A percentile compares a stretch with the other conserved stretches of the same genome.
phyloP scores from a whole-genome alignment of 2,329 filamentous ascomycete species.

The Ceratocystis cacaofunesta region DNA sequence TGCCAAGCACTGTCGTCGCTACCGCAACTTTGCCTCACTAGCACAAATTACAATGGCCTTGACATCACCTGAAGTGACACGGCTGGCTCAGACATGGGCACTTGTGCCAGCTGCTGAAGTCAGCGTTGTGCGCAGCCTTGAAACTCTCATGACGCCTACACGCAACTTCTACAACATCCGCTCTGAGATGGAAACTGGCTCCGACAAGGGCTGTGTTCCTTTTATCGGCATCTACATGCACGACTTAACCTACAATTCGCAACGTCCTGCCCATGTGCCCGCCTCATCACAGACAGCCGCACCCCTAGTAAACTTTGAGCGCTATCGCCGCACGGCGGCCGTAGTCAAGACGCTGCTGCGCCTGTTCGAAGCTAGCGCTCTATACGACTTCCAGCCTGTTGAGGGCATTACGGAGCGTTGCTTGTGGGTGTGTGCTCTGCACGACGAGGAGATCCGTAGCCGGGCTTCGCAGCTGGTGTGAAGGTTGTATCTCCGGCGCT shows the following conservation, averaged over 20 bases:
- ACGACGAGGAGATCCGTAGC: slow-evolving; percentile 56
- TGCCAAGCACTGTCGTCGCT: slow-evolving; percentile 56
- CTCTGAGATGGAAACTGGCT: slow-evolving; percentile 59
- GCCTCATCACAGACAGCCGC: slow-evolving; percentile 50
- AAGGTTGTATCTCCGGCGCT: slow-evolving; percentile 5
- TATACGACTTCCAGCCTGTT: slow-evolving; percentile 59
- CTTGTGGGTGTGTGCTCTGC: slow-evolving; percentile 69
- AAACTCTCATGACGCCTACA: slow-evolving; percentile 58
- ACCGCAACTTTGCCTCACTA: slow-evolving; percentile 73
- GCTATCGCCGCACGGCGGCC: slow-evolving; percentile 58
- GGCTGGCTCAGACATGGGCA: slow-evolving; percentile 56
- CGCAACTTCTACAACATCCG: slow-evolving; percentile 65
- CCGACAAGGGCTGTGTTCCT: slow-evolving; percentile 61
- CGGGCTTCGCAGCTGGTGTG: slow-evolving; percentile 37
- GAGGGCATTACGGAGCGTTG: slow-evolving; percentile 66
- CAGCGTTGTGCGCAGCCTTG: slow-evolving; percentile 51
- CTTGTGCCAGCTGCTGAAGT: slow-evolving; percentile 51
- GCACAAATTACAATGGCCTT: slow-evolving; percentile 67
- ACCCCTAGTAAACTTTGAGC: slow-evolving; percentile 68
- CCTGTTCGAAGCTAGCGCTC: slow-evolving; percentile 62
- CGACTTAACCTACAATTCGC: slow-evolving; percentile 67
- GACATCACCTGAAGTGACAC: slow-evolving; percentile 55
- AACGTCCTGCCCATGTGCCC: slow-evolving; percentile 56
- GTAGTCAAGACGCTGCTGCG: slow-evolving; percentile 68
- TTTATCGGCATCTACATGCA: slow-evolving; percentile 77